Base-by-base conservation (phyloP, 345 rosid species). In the Pistacia atlantica region DNA sequence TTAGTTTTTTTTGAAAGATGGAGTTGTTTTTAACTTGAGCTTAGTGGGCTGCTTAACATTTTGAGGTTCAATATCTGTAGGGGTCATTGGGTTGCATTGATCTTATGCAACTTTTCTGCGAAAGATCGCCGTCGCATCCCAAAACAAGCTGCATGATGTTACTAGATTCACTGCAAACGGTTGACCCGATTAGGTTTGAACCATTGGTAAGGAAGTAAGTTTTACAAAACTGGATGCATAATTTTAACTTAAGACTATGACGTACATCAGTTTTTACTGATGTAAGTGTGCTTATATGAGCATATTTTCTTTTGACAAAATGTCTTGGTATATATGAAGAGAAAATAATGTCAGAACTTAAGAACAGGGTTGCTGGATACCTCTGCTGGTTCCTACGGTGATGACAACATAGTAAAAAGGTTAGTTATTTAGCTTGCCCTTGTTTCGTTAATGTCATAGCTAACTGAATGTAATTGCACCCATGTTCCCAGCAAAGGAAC, bases 21-120 rank as follows among this genome's bases (percentile, higher is more conserved):
- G 12, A 31, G 37, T 18, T 33, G 46, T 14, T 31, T 52, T 54
- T 7, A 64, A 58, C 37, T 52, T 10, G 18, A n/a, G n/a, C n/a
- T n/a, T 49, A 12, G 54, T 8, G 3, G 9, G 59, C 37, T 57
- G n/a, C n/a, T n/a, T n/a, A n/a, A n/a, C 20, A 59, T 25, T 76
- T 20, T 31, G 20, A 31, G 17, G 18, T 7, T 3, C 31, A 4
- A 28, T 69, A 54, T 25, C 49, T 11, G 14, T 56, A 87, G 87
- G 87, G 58, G 86, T 57, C 90, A 87, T 22, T 87, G 90, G 87
- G 78, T 68, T 69, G 86, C 84, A 75, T 81, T 87, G 80, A 84
- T 87, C 59, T 73, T 87, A 67, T 87, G 90, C 54, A 79, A 87
- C 75, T 75, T 87, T 46, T 67, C 77, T n/a, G n/a, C n/a, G n/a